A percentile compares a stretch with the other conserved stretches of the same genome.
Evolutionary conservation across 352 stramenopile genomes (phyloP).

Genomic region (Globisporangium canariense): DNA sequence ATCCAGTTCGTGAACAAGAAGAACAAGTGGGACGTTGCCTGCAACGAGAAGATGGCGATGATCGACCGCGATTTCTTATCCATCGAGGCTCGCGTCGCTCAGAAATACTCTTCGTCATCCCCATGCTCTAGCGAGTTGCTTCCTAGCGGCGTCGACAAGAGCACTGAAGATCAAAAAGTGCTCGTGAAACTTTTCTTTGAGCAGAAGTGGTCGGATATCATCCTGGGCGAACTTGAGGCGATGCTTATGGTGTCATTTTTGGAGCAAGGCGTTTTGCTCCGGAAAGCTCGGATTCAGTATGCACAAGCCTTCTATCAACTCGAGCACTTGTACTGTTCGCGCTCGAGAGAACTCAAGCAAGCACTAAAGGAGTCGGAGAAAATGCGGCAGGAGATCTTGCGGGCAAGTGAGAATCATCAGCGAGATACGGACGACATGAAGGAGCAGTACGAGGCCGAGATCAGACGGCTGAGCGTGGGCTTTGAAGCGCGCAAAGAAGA

Average conservation of each 20-base stretch:
- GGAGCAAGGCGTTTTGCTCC: constrained; percentile 80
- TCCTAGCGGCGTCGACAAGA: not conserved
- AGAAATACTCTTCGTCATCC: constrained; percentile 22
- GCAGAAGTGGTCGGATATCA: constrained; percentile 89
- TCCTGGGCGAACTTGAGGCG: constrained; percentile 80
- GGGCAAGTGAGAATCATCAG: constrained; percentile 33
- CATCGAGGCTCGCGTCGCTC: constrained; percentile 40
- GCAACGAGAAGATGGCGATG: constrained; percentile 46
- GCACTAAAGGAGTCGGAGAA: constrained; percentile 36
- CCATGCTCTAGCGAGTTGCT: not conserved
- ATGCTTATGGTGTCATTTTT: constrained; percentile 89
- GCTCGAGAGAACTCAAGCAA: constrained; percentile 30
- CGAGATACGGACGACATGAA: constrained; percentile 40
- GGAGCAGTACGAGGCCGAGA: constrained; percentile 47
- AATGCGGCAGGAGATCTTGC: constrained; percentile 30
- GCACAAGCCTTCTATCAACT: constrained; percentile 77
- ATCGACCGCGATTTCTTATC: constrained; percentile 69
- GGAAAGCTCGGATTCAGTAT: constrained; percentile 77
- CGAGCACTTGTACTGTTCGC: constrained; percentile 43
- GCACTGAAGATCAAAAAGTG: constrained; percentile 20
- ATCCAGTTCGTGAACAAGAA: constrained; percentile 60
- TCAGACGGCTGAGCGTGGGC: constrained; percentile 33
- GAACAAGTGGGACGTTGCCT: constrained; percentile 37
- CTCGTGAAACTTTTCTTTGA: constrained; percentile 79
- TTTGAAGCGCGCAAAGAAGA: constrained; percentile 57